Evolutionary conservation across 1,284 basidiomycete genomes (phyloP).

Genomic region (Macrocystidia cucumis): DNA sequence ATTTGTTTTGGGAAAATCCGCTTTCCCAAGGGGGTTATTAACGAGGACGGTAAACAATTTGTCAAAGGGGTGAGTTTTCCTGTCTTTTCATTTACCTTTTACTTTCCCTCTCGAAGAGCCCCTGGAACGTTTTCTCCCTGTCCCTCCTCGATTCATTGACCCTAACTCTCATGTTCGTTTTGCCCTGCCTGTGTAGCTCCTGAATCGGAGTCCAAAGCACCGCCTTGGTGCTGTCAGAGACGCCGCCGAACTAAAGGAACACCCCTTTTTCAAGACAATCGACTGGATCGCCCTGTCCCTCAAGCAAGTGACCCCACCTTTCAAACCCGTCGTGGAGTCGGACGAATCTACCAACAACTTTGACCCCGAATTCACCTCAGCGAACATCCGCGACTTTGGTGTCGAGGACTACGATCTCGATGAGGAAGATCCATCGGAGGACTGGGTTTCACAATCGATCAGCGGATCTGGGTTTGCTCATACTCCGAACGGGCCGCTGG

Average conservation of each 20-base stretch:
- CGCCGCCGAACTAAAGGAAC: slow-evolving; percentile 92
- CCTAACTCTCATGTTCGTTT: slow-evolving; percentile 3
- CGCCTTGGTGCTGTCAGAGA: slow-evolving; percentile 90
- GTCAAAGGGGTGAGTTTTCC: slow-evolving; percentile 84
- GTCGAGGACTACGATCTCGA: slow-evolving; percentile 48
- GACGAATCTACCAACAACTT: slow-evolving; percentile 98
- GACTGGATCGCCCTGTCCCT: slow-evolving; percentile 84
- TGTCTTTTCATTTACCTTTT: slow-evolving; percentile 11
- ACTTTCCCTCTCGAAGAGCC: slow-evolving; percentile 1
- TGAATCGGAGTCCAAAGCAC: slow-evolving; percentile 97
- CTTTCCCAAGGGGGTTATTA: slow-evolving; percentile 95
- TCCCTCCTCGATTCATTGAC: slow-evolving; percentile 7
- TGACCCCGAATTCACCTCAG: slow-evolving; percentile 94
- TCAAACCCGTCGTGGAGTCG: slow-evolving; percentile 96
- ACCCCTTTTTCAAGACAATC: slow-evolving; percentile 90
- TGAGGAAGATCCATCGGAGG: slow-evolving; percentile 70
- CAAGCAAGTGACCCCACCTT: slow-evolving; percentile 94
- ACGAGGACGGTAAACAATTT: slow-evolving; percentile 98
- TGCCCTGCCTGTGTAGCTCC: slow-evolving; percentile 48
- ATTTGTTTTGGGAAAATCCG: slow-evolving; percentile 99
- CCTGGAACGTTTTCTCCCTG: slow-evolving; percentile 5
- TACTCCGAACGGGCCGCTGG: slow-evolving; percentile 67
- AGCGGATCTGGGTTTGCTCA: slow-evolving; percentile 33
- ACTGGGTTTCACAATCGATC: slow-evolving; percentile 49
- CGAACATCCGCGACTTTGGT: slow-evolving; percentile 73